Conservation (phyloP, 306 rosid genomes). For the Hippophae tibetana region DNA sequence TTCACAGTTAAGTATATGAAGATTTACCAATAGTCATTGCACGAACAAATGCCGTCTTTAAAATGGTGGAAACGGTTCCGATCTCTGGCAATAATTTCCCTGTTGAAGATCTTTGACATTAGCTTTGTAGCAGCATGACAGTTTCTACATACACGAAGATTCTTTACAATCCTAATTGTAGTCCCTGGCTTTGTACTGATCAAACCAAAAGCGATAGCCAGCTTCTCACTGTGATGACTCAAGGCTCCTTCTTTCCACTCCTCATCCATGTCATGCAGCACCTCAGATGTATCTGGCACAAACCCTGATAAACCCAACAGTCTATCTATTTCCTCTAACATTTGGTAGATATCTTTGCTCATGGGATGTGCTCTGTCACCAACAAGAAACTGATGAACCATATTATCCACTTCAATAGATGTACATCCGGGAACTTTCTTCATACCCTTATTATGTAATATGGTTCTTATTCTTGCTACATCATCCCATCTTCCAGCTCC, state of each 20-base stretch:
- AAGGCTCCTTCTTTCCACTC: slow-evolving; percentile 78
- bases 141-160: slow-evolving; percentile 79
- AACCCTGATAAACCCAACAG: slow-evolving; percentile 50
- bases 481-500: slow-evolving; percentile 78
- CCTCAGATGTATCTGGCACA: slow-evolving; percentile 71
- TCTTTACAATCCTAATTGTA: slow-evolving; percentile 63
- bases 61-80: slow-evolving; percentile 76
- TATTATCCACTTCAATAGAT: slow-evolving; percentile 59
- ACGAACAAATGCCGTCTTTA: slow-evolving; percentile 70
- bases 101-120: slow-evolving; percentile 59
- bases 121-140: slow-evolving; percentile 79
- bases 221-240: slow-evolving; percentile 77
- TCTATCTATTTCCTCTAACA: slow-evolving; percentile 59
- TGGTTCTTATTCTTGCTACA: slow-evolving; percentile 68
- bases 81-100: slow-evolving; percentile 84
- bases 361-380: slow-evolving; percentile 64
- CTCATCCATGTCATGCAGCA: slow-evolving; percentile 66
- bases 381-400: slow-evolving; percentile 78
- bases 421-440: slow-evolving; percentile 90
- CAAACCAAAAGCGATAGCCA: slow-evolving; percentile 81
- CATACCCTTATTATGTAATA: slow-evolving; percentile 58
- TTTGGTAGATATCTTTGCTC: slow-evolving; percentile 37
- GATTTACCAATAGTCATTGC: slow-evolving; percentile 59
- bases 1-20: background rate
- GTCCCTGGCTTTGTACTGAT: slow-evolving; percentile 71